phyloP scores from a whole-genome alignment of 2,329 filamentous ascomycete species.

The Fusarium devonianum region DNA sequence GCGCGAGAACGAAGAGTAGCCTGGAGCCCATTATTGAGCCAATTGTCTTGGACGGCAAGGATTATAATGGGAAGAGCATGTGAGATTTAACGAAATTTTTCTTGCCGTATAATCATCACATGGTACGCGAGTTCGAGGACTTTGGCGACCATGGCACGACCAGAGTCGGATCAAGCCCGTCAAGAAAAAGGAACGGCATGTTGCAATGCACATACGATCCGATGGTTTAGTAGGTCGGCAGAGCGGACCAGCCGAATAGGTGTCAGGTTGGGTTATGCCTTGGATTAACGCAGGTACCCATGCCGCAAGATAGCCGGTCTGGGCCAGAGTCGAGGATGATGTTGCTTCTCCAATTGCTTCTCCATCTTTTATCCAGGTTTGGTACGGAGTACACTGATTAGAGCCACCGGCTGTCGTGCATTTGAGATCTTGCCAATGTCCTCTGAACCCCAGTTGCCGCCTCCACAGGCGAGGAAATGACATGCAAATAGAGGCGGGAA shows the following conservation, averaged over 20 bases:
- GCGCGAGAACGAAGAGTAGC: slow-evolving; percentile 3
- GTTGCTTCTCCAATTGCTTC: background rate
- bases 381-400: background rate
- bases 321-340: background rate
- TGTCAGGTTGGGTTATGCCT: slow-evolving; percentile 2
- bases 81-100: no score
- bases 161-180: slow-evolving; percentile 6
- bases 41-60: no score
- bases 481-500: no score
- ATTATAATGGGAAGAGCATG: no score
- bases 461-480: no score
- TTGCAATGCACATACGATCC: background rate
- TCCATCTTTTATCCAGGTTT: background rate
- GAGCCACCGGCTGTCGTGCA: background rate
- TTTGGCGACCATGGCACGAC: no score
- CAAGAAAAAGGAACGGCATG: slow-evolving; percentile 5
- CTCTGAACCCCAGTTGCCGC: no score
- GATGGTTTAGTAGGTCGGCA: background rate
- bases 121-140: no score
- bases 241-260: slow-evolving; percentile 13
- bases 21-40: no score
- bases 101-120: slow-evolving; percentile 20
- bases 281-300: slow-evolving; percentile 30
- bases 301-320: background rate
- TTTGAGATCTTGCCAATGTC: background rate